Base-by-base conservation (phyloP, 225 moss, liverwort and hornwort genomes). In the Sphagnum contortum region DNA sequence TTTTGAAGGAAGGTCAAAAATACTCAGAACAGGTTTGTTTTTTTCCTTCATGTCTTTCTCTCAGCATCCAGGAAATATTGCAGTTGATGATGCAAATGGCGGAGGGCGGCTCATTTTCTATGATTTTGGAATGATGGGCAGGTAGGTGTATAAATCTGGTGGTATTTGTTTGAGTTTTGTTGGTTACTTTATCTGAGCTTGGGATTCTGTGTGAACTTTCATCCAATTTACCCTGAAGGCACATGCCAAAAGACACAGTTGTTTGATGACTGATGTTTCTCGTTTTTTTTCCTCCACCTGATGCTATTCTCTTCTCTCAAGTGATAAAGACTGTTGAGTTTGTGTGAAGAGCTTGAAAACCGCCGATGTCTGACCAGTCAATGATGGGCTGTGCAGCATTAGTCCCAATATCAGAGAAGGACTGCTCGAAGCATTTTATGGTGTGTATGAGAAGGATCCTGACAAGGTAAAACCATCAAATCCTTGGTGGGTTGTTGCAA, bases 71-170 rank as follows among this genome's bases (percentile, higher is more conserved):
- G 98, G 98, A 51, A 98, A 98, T 59, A 91, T 98, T 65, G 98
- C 93, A 57, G 98, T 98, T 59, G 98, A 98, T 75, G 98, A 98
- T 64, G 57, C 71, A 13, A 93, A 98, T 68, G 98, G 98, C 55
- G 29, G 29, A 29, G 98, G 98, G 46, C 87, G 98, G 12, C 69
- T 98, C 51, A 98, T 98, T 68, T 98, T 98, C 71, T 98, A 98
- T 60, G 98, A 98, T 75, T 98, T 98, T 12, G 93, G 98, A 67
- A 98, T 98, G 98, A 98, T 98, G 98, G 98, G 98, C 75, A 94
- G 87, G 94, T 94, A 81, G 45, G 48, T 29, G 29, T 29, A 29
- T 29, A 29, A 29, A 29, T 29, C 29, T 29, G 10, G 63, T 63
- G 11, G 4, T 8, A 59, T 48, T 59, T 10, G 6, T 3, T n/a